Percentiles rank a stretch among this genome's conserved stretches.
These are phyloP conservation scores for Oryza glumipatula DNA, from an alignment of 176 grass and related monocot genomes.

Conservation along the genomic window DNA sequence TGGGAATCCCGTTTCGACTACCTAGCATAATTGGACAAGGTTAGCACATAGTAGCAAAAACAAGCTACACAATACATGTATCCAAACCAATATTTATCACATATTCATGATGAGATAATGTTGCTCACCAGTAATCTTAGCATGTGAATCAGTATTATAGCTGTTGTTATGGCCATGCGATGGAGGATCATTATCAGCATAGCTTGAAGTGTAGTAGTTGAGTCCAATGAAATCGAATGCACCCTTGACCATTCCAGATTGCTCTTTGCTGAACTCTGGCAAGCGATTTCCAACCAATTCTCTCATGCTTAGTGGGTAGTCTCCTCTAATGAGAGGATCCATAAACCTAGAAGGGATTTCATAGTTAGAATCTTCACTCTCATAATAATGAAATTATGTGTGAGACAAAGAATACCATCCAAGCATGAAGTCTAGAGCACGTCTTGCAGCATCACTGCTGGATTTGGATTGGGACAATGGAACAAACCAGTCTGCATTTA, in stretches of 20 bases:
- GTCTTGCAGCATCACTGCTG: conserved; percentile 10
- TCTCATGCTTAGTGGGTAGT: conserved; percentile 59
- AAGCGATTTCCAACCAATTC: conserved; percentile 19
- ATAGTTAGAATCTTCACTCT: too few species aligned
- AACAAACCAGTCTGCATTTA: conserved; percentile 50
- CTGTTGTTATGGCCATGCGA: conserved; percentile 27
- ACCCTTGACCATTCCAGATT: conserved; percentile 53
- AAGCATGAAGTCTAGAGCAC: conserved; percentile 54
- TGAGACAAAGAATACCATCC: conserved; percentile 57
- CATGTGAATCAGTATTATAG: conserved; percentile 33
- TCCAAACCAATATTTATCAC: too few species aligned
- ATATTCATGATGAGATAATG: neutral
- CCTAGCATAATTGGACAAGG: conserved; percentile 13
- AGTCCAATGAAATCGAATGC: conserved; percentile 21
- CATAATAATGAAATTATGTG: neutral
- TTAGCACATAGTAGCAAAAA: neutral
- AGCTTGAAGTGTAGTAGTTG: conserved; percentile 64
- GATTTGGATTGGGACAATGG: conserved; percentile 49
- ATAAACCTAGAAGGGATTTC: conserved; percentile 43
- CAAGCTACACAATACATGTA: too few species aligned
- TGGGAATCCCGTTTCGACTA: conserved; percentile 45
- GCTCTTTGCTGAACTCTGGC: conserved; percentile 53
- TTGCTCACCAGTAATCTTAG: conserved; percentile 35
- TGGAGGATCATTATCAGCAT: conserved; percentile 25
- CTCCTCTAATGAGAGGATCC: conserved; percentile 49